Base-by-base conservation (phyloP, 2,329 filamentous ascomycete genomes). In the Penicillium vulpinum region DNA sequence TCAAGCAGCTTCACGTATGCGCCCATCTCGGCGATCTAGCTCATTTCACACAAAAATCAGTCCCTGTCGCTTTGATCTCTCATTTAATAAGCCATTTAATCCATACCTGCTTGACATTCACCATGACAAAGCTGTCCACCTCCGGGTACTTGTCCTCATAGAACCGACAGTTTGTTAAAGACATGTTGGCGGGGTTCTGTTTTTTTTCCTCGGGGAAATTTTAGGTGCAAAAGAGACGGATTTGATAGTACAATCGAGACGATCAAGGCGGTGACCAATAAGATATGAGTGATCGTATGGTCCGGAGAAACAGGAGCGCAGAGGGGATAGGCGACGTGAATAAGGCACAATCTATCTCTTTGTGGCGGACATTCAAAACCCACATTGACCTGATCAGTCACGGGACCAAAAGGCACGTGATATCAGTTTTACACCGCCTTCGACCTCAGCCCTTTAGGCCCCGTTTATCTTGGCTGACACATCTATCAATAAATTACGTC, bases 71-170 rank as follows among this genome's bases (percentile, higher is more conserved):
- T 49, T 28, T 26, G 26, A 43, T 31, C 26, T 15, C 18, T 24
- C 22, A 31, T 18, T 24, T 36, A 18, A 7, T 22, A 45, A 44
- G 10, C 16, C 21, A 44, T 8, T 31, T 44, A 18, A 36, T 52
- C 45, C 72, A 41, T 75, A 92, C 90, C 88, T 96, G 92, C 86
- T 96, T 96, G 71, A 97, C 94, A 79, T 97, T 99, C 77, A 99
- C 94, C 94, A 99, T 99, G 75, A 99, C 95, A 80, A 97, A 97
- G 84, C 91, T 96, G 81, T 99, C 94, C 76, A 99, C 93, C 84
- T 97, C 94, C 58, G 92, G 92, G 73, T 89, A 97, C 80, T 96
- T 96, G 81, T 96, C 91, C 84, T 96, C 92, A 78, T 96, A 97
- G 80, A 95, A 97, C 72, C 92, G 91, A 80, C 90, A 96, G 81